Conservation (phyloP, 257 asterid genomes). For the Salvia hispanica region DNA sequence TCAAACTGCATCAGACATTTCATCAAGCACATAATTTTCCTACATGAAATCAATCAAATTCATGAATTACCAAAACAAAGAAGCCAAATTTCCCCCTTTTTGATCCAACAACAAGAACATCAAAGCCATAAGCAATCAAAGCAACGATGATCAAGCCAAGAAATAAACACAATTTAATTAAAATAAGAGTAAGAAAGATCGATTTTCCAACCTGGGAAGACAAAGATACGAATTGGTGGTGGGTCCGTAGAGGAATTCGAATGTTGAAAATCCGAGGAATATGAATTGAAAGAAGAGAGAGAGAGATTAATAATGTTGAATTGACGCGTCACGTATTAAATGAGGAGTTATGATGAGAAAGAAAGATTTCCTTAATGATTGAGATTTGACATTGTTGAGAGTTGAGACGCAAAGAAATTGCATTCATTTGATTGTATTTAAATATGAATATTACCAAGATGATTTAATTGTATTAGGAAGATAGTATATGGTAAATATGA, state of each 20-base stretch:
- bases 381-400: too few species aligned
- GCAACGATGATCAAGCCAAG: not conserved
- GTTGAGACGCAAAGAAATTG: too few species aligned
- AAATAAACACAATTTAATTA: not conserved
- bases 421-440: too few species aligned
- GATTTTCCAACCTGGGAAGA: conserved; percentile 24
- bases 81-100: conserved; percentile 2
- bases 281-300: not conserved
- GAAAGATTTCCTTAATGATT: too few species aligned
- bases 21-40: conserved; percentile 29
- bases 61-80: conserved; percentile 21
- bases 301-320: not conserved
- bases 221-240: conserved; percentile 10
- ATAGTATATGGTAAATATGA: too few species aligned
- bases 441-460: too few species aligned
- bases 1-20: not conserved
- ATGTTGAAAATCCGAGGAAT: conserved; percentile 15
- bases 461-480: too few species aligned
- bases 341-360: too few species aligned
- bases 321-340: not conserved
- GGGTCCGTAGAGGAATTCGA: conserved; percentile 30
- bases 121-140: conserved; percentile 17
- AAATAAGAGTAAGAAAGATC: not conserved
- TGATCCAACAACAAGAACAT: not conserved
- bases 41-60: conserved; percentile 11